These are phyloP conservation scores for Neurospora sp. DNA, from an alignment of 495 filamentous ascomycete species.

Conservation along the genomic window DNA sequence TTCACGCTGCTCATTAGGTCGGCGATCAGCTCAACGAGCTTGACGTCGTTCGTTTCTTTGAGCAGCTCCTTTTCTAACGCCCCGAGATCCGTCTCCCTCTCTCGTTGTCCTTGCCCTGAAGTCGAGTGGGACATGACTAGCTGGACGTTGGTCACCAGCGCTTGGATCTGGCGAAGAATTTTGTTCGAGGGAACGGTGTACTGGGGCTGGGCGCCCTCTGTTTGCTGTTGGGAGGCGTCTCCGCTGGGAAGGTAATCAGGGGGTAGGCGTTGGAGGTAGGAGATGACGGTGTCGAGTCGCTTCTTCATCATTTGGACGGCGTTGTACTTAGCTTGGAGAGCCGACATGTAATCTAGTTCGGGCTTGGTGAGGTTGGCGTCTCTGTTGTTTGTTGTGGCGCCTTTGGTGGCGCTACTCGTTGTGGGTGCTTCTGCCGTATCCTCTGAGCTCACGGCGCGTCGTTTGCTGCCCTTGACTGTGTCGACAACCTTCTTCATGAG, in stretches of 20 bases:
- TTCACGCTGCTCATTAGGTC: constrained; percentile 56
- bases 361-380: constrained; percentile 53
- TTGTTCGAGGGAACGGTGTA: constrained; percentile 49
- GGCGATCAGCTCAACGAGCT: constrained; percentile 60
- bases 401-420: constrained; percentile 15
- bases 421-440: constrained; percentile 14
- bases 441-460: constrained; percentile 29
- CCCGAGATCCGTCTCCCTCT: constrained; percentile 28
- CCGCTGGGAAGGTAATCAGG: constrained; percentile 45
- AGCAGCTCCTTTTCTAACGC: constrained; percentile 48
- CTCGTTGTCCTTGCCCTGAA: background rate
- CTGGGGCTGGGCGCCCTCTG: constrained; percentile 24
- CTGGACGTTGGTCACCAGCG: constrained; percentile 51
- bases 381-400: constrained; percentile 19
- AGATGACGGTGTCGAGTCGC: constrained; percentile 70
- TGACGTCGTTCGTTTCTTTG: constrained; percentile 68
- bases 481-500: constrained; percentile 24
- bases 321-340: constrained; percentile 77
- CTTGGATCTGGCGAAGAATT: constrained; percentile 56
- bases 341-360: constrained; percentile 62
- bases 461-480: constrained; percentile 36
- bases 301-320: constrained; percentile 85
- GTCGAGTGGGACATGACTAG: constrained; percentile 38
- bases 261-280: constrained; percentile 68
- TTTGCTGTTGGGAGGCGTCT: constrained; percentile 21